Conservation (phyloP, 2,329 filamentous ascomycete genomes). For the Pseudogymnoascus sp. region DNA sequence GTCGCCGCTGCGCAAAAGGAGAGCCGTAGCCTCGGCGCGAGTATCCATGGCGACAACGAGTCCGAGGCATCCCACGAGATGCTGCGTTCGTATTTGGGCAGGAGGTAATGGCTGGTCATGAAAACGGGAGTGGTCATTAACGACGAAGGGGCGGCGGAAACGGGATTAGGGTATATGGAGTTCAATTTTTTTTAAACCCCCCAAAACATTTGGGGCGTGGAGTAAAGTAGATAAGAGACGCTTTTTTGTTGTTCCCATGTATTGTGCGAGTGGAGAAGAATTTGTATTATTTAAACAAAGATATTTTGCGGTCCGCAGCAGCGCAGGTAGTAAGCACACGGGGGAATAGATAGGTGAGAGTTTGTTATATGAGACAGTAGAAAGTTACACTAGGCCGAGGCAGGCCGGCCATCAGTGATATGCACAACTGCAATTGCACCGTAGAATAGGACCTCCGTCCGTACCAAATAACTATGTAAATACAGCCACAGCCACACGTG, state of each 20-base stretch:
- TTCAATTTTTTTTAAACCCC: too few relatives aligned
- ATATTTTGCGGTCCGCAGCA: too few relatives aligned
- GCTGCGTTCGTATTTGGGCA: constrained; percentile 78
- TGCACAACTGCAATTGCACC: constrained; percentile 1
- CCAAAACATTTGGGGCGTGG: neutral
- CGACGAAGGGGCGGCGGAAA: neutral
- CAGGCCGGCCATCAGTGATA: neutral
- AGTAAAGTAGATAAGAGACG: too few relatives aligned
- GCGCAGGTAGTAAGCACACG: neutral
- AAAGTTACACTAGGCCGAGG: constrained; percentile 2
- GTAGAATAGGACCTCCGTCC: too few relatives aligned
- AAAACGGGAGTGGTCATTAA: neutral
- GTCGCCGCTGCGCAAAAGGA: constrained; percentile 76
- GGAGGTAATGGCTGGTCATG: constrained; percentile 41
- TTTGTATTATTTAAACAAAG: constrained; percentile 1
- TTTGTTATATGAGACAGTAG: constrained; percentile 5
- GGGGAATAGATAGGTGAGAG: neutral
- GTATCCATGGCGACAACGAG: constrained; percentile 49
- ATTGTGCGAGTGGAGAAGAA: neutral
- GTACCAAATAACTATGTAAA: neutral
- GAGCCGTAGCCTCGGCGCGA: constrained; percentile 50
- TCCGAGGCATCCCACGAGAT: constrained; percentile 75
- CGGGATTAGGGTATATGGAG: constrained; percentile 3
- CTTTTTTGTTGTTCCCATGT: neutral
- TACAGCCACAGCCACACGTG: constrained; percentile 1